phyloP scores from a whole-genome alignment of 768 basidiomycete genomes.

The Filobasidium wieringae region DNA sequence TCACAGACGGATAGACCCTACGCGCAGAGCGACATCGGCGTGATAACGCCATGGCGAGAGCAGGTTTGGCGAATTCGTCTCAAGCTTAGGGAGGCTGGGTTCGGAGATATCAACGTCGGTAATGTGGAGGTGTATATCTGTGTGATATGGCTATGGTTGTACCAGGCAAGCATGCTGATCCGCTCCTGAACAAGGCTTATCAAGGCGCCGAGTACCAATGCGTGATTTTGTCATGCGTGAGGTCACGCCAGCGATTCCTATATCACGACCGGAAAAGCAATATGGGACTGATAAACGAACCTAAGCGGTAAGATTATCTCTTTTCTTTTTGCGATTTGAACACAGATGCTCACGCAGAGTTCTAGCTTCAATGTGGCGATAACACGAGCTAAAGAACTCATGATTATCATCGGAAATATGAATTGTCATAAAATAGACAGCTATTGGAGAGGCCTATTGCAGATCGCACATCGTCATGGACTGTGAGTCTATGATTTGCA shows the following conservation, averaged over 20 bases:
- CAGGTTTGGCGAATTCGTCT: conserved; percentile 39
- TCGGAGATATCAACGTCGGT: conserved; percentile 37
- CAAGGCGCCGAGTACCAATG: conserved; percentile 38
- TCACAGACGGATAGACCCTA: conserved; percentile 4
- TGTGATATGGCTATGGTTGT: neutral
- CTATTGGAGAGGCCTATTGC: conserved; percentile 36
- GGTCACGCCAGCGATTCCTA: conserved; percentile 28
- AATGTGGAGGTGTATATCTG: conserved; percentile 28
- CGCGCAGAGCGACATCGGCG: conserved; percentile 32
- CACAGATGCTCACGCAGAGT: too few species aligned
- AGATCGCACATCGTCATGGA: conserved; percentile 29
- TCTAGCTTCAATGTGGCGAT: conserved; percentile 41
- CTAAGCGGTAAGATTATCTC: conserved; percentile 26
- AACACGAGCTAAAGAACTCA: conserved; percentile 39
- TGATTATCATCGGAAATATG: conserved; percentile 37
- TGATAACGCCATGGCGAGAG: conserved; percentile 39
- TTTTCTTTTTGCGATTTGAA: neutral
- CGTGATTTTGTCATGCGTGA: conserved; percentile 24
- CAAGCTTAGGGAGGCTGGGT: conserved; percentile 19
- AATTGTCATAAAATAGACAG: conserved; percentile 33
- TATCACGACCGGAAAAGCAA: conserved; percentile 26
- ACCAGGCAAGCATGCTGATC: neutral
- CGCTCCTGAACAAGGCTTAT: conserved; percentile 20
- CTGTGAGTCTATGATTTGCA: conserved; percentile 2
- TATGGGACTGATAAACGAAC: conserved; percentile 37